A percentile compares a stretch with the other conserved stretches of the same genome.
These are phyloP conservation scores for Cryoendolithus antarcticus DNA, from an alignment of 2,329 filamentous ascomycete genomes.

Conservation along the genomic window DNA sequence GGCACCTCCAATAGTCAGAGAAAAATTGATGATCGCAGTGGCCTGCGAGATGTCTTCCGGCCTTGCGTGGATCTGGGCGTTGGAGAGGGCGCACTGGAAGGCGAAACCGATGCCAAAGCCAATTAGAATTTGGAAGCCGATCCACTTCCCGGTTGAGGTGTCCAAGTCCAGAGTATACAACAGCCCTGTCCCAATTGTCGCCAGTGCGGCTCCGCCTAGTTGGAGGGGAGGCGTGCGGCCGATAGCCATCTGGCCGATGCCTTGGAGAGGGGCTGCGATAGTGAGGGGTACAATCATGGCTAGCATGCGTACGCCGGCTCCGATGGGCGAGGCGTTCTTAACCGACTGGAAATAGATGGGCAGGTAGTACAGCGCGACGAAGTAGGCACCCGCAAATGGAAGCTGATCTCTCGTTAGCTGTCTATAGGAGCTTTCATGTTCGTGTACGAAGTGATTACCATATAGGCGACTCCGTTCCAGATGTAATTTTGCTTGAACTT, in stretches of 20 bases:
- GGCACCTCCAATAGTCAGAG: slow-evolving; percentile 52
- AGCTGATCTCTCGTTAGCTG: not conserved
- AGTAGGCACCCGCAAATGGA: slow-evolving; percentile 1
- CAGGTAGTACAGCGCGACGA: slow-evolving; percentile 14
- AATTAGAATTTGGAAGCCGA: slow-evolving; percentile 41
- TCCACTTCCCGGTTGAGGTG: slow-evolving; percentile 34
- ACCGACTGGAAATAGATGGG: slow-evolving; percentile 22
- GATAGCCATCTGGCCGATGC: no score
- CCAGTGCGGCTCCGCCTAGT: slow-evolving; percentile 18
- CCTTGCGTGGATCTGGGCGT: slow-evolving; percentile 21
- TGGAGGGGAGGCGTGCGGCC: not conserved
- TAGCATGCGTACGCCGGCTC: slow-evolving; percentile 14
- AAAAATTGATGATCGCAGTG: slow-evolving; percentile 24
- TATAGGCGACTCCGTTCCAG: not conserved
- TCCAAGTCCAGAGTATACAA: slow-evolving; percentile 25
- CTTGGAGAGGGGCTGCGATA: no score
- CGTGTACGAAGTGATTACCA: no score
- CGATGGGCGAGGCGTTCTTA: slow-evolving; percentile 11
- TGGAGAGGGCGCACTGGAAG: slow-evolving; percentile 27
- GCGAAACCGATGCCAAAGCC: slow-evolving; percentile 37
- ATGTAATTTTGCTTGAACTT: not conserved
- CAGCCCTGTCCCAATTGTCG: slow-evolving; percentile 22
- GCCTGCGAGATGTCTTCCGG: slow-evolving; percentile 15
- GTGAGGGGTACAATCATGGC: slow-evolving; percentile 1
- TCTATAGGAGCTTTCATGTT: no score